These are phyloP conservation scores for Aeschynomene evenia DNA, from an alignment of 306 rosid species.

Conservation along the genomic window DNA sequence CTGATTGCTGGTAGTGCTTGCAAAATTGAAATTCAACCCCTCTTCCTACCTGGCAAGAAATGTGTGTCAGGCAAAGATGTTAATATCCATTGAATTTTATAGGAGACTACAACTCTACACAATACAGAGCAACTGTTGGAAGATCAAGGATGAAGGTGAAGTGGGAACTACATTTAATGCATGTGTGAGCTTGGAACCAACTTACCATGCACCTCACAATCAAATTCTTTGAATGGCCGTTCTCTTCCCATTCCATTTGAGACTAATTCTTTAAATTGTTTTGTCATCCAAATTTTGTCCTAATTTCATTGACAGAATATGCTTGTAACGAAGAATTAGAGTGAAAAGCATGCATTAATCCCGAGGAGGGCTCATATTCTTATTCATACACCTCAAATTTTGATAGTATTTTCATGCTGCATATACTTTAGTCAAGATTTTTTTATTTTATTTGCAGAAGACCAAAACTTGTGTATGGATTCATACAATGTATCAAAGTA, in stretches of 20 bases:
- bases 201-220: not conserved
- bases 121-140: slow-evolving; percentile 11
- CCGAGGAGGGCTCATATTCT: not conserved
- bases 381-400: not conserved
- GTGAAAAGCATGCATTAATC: not conserved
- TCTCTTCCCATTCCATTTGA: not conserved
- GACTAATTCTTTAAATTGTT: not conserved
- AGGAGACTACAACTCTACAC: slow-evolving; percentile 8
- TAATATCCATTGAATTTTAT: not conserved
- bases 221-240: not conserved
- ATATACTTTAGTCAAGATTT: not conserved
- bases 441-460: no score
- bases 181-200: not conserved
- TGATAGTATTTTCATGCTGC: not conserved
- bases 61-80: not conserved
- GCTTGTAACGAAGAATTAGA: not conserved
- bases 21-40: not conserved
- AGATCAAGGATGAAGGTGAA: slow-evolving; percentile 4
- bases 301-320: not conserved
- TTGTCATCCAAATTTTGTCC: not conserved
- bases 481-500: not conserved
- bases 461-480: not conserved
- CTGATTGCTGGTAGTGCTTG: slow-evolving; percentile 7
- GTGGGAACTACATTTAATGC: not conserved
- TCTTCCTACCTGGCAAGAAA: not conserved